Evolutionary conservation across 345 rosid species (phyloP).

Genomic region (Gossypium mustelinum): DNA sequence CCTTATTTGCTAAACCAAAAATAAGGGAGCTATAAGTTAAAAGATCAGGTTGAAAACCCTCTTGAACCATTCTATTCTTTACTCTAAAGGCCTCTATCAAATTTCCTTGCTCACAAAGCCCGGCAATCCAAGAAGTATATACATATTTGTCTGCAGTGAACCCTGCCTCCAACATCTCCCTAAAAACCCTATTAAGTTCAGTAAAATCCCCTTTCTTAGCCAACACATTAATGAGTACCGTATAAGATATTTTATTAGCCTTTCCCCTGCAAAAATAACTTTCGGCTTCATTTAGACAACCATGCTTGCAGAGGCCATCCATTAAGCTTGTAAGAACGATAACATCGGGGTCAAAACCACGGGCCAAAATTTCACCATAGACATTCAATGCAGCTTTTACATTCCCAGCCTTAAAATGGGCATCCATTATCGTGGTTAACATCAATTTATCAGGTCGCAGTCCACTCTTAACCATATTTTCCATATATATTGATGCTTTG

Average conservation of each 20-base stretch:
- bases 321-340: conserved; percentile 38
- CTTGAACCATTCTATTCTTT: conserved; percentile 40
- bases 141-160: conserved; percentile 41
- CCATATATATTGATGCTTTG: conserved; percentile 22
- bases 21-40: conserved; percentile 37
- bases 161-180: conserved; percentile 33
- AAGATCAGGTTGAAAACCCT: conserved; percentile 37
- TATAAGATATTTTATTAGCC: conserved; percentile 41
- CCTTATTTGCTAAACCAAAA: conserved; percentile 36
- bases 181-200: conserved; percentile 37
- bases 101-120: conserved; percentile 39
- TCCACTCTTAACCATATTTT: conserved; percentile 33
- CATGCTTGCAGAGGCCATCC: conserved; percentile 41
- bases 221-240: conserved; percentile 35
- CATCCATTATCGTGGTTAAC: conserved; percentile 37
- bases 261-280: conserved; percentile 34
- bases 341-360: conserved; percentile 40
- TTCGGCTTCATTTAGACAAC: conserved; percentile 33
- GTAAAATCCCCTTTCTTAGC: conserved; percentile 37
- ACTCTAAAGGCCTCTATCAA: conserved; percentile 40
- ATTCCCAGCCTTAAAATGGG: conserved; percentile 34
- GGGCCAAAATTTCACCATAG: conserved; percentile 19
- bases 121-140: conserved; percentile 48
- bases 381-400: conserved; percentile 26
- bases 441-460: conserved; percentile 34